Conservation (phyloP, 306 rosid genomes). For the Sechiopsis laciniata region DNA sequence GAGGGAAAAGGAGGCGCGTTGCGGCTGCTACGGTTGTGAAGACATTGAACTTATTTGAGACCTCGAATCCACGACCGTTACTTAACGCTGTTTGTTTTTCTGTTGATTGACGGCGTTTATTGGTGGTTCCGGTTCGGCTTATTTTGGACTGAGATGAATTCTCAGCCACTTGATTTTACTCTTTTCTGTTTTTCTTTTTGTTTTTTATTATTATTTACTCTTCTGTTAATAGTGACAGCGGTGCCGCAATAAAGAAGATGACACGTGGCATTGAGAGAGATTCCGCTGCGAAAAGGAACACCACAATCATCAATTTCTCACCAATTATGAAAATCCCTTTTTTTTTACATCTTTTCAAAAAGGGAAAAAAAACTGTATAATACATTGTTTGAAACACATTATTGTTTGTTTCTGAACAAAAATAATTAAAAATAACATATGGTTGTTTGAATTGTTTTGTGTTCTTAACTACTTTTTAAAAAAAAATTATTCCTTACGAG, state of each 20-base stretch:
- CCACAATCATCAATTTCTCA: too few relatives aligned
- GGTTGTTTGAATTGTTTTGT: too few relatives aligned
- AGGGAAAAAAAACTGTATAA: too few relatives aligned
- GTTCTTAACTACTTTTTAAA: too few relatives aligned
- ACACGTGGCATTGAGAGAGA: not conserved
- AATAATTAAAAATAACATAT: too few relatives aligned
- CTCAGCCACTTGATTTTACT: not conserved
- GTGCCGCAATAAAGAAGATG: not conserved
- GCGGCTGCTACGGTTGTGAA: constrained; percentile 17
- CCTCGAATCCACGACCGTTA: constrained; percentile 15
- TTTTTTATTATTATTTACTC: not conserved
- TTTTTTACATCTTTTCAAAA: too few relatives aligned
- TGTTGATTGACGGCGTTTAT: constrained; percentile 20
- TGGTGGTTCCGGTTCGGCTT: not conserved
- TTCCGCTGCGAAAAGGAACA: too few relatives aligned
- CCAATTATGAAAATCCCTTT: too few relatives aligned
- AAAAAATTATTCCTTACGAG: too few relatives aligned
- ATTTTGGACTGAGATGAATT: not conserved
- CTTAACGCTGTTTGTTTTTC: not conserved
- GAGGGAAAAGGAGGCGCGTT: not conserved
- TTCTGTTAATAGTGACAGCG: not conserved
- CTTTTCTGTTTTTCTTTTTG: too few relatives aligned
- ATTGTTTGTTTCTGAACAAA: too few relatives aligned
- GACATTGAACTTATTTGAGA: constrained; percentile 1
- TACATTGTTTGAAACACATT: too few relatives aligned